Evolutionary conservation across 2,329 filamentous ascomycete genomes (phyloP).

Genomic region (Pseudogymnoascus sp.): DNA sequence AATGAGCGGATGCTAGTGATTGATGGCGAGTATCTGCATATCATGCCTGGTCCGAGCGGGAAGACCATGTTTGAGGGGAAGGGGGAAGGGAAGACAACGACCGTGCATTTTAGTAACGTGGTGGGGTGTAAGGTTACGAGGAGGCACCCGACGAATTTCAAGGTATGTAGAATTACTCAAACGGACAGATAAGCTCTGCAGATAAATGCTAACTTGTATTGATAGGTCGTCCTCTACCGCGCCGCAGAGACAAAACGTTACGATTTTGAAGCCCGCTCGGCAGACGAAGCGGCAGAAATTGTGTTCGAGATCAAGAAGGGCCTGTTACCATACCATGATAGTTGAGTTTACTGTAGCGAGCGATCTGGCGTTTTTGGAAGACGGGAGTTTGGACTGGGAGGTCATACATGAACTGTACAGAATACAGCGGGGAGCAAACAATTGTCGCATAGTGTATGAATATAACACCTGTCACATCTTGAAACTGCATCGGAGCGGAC

Average conservation of each 20-base stretch:
- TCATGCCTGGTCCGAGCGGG: conserved; percentile 63
- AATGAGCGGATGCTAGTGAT: conserved; percentile 72
- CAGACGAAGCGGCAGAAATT: conserved; percentile 69
- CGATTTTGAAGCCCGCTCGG: conserved; percentile 72
- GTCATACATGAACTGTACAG: neutral
- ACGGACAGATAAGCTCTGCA: neutral
- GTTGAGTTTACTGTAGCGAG: conserved; percentile 6
- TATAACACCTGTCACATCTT: conserved; percentile 3
- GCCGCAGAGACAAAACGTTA: conserved; percentile 73
- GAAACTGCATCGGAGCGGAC: neutral
- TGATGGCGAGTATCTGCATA: conserved; percentile 80
- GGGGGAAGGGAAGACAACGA: conserved; percentile 63
- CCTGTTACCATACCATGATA: conserved; percentile 51
- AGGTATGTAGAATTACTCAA: conserved; percentile 42
- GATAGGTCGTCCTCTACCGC: conserved; percentile 62
- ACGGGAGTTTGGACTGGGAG: neutral
- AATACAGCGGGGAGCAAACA: neutral
- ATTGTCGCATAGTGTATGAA: conserved; percentile 2
- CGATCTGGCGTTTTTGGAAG: neutral
- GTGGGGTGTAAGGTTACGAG: conserved; percentile 75
- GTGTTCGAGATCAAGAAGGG: conserved; percentile 72
- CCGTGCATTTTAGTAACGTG: conserved; percentile 74
- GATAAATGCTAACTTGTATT: neutral
- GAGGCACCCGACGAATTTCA: conserved; percentile 73
- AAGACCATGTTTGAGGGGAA: conserved; percentile 52